Evolutionary conservation across 225 moss, liverwort and hornwort species (phyloP).

Genomic region (Anthoceros angustus): DNA sequence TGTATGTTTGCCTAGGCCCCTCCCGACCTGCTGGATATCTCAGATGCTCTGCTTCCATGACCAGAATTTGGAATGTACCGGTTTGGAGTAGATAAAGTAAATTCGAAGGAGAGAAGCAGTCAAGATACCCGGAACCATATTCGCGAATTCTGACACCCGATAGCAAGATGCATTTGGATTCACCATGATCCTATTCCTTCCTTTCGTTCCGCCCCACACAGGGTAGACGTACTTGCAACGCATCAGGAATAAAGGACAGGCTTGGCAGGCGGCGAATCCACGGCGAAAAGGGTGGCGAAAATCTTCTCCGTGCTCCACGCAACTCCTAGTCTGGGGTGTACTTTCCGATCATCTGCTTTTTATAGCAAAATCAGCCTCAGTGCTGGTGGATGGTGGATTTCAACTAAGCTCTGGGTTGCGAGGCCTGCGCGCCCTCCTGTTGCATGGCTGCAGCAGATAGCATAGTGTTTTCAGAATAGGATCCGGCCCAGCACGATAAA

Average conservation of each 20-base stretch:
- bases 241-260: neutral
- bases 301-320: neutral
- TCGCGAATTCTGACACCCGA: neutral
- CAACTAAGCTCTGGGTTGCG: neutral
- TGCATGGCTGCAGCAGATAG: neutral
- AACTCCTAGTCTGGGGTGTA: neutral
- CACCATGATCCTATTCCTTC: neutral
- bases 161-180: neutral
- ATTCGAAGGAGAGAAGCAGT: neutral
- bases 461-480: too few relatives aligned
- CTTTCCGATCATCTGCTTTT: neutral
- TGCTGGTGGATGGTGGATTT: neutral
- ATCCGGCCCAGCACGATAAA: too few relatives aligned
- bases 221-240: too few relatives aligned
- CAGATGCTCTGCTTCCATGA: neutral
- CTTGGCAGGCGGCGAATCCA: neutral
- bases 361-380: neutral
- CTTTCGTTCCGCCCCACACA: neutral
- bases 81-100: neutral
- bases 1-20: neutral
- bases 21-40: neutral
- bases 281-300: neutral
- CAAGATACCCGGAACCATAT: neutral
- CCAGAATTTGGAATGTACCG: neutral
- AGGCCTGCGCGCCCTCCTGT: neutral